Evolutionary conservation across 768 basidiomycete species (phyloP), one percentile per base, ranked within the genome.

Genomic region (Galerina marginata): DNA sequence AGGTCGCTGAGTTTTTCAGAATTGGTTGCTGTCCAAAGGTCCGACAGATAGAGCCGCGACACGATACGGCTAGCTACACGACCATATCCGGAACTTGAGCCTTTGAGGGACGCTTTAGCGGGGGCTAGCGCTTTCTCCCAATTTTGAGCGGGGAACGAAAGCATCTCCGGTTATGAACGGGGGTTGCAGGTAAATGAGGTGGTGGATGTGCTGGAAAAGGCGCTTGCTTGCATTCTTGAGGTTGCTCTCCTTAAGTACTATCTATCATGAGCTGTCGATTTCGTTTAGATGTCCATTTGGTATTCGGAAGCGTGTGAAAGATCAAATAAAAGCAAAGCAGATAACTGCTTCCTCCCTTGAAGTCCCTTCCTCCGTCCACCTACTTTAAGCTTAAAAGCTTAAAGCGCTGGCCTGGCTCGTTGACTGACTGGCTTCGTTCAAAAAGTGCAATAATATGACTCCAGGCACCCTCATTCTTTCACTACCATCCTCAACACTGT

Each of bases 1-100:
- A 91, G 81, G 20, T 72, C 73, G 10, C 65, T 59, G n/a, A 91
- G 75, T 57, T 79, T 78, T 4, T 77, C 76, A 10, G 70, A 71
- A 67, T 85, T 73, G 25, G 71, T 71, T n/a, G 88, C 90, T 9
- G 84, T 86, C 64, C 73, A 74, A 50, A 81, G 81, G 65, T 87
- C 87, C 2, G 89, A 85, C 54, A 92, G 83, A 67, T 87, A 92
- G 16, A 92, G 74, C 25, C 80, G 75, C 11, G 79, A 76, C 3
- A 75, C 63, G 63, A 83, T 80, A 54, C 71, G 74, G 46, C 76
- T 76, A n/a, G 79, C 75, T 11, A 65, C 54, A 20, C 73, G 72
- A 47, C 67, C 66, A 48, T 63, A 67, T 11, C 59, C 63, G 37
- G 59, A 42, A 33, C 29, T 33, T 15, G 45, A 55, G 29, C 53